Evolutionary conservation across 257 asterid species (phyloP).

Genomic region (Nicotiana benthamiana): DNA sequence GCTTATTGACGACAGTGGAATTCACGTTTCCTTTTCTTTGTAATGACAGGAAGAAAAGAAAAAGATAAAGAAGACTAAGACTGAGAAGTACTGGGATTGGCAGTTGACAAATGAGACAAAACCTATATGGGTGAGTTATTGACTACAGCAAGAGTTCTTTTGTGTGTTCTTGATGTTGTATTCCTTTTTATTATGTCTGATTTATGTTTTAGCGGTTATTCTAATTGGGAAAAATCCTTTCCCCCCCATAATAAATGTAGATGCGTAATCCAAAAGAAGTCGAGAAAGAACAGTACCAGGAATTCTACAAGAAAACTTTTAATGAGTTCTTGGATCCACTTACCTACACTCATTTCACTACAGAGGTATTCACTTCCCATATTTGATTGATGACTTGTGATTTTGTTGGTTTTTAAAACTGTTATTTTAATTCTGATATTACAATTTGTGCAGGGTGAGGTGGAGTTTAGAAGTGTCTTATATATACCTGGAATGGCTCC

Average conservation of each 20-base stretch:
- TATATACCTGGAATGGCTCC: conserved; percentile 99
- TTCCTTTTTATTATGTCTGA: neutral
- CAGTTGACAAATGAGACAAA: conserved; percentile 90
- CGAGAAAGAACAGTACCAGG: conserved; percentile 83
- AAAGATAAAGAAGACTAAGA: conserved; percentile 68
- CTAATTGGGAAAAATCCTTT: neutral
- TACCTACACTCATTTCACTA: conserved; percentile 77
- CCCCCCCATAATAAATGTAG: conserved; percentile 25
- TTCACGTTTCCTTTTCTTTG: neutral
- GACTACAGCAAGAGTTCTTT: neutral
- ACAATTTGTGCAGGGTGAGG: conserved; percentile 75
- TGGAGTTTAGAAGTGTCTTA: conserved; percentile 91
- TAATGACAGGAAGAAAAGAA: conserved; percentile 62
- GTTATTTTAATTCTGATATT: conserved; percentile 8
- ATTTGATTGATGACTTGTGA: neutral
- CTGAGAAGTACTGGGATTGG: conserved; percentile 99
- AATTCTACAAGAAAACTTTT: conserved; percentile 89
- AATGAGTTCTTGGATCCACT: conserved; percentile 93
- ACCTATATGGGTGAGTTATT: conserved; percentile 83
- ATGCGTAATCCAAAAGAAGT: conserved; percentile 95
- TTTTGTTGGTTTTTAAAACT: neutral
- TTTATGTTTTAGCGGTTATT: neutral
- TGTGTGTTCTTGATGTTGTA: neutral
- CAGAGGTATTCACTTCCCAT: conserved; percentile 54
- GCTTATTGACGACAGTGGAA: neutral